These are phyloP conservation scores for Piromyces finnis DNA, from an alignment of 192 early-diverging fungal species.

Conservation along the genomic window DNA sequence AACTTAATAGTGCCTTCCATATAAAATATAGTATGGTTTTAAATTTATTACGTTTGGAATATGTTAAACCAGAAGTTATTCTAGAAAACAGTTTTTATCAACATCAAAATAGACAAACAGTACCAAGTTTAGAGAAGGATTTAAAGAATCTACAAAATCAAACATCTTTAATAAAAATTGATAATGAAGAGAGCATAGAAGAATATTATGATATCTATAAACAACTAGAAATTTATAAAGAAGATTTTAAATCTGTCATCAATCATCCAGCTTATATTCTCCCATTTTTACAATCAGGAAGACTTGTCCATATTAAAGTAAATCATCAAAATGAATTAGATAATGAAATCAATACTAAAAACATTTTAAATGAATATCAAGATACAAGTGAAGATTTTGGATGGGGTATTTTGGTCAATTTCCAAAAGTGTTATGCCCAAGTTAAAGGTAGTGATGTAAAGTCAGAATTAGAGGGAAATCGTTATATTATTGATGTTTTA, in stretches of 20 bases:
- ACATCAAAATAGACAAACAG: constrained; percentile 66
- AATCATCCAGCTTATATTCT: constrained; percentile 62
- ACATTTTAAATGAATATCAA: neutral
- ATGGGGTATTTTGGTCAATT: constrained; percentile 73
- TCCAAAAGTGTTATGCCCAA: constrained; percentile 27
- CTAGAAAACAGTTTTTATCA: constrained; percentile 79
- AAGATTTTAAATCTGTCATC: constrained; percentile 55
- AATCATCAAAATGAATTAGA: constrained; percentile 7
- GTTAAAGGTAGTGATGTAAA: constrained; percentile 1
- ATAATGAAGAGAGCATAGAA: constrained; percentile 47
- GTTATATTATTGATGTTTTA: constrained; percentile 69
- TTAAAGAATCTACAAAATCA: constrained; percentile 29
- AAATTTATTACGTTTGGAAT: constrained; percentile 89
- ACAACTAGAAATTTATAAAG: constrained; percentile 40
- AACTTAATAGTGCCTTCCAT: constrained; percentile 89
- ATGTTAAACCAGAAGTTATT: constrained; percentile 79
- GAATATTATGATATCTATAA: constrained; percentile 57
- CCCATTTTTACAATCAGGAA: constrained; percentile 70
- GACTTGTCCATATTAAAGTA: constrained; percentile 37
- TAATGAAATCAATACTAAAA: neutral
- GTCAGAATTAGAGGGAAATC: constrained; percentile 11
- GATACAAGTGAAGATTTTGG: constrained; percentile 56
- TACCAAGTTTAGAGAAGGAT: constrained; percentile 54
- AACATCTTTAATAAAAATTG: constrained; percentile 28
- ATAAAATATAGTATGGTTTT: constrained; percentile 93